Evolutionary conservation across 371 early-diverging fungal genomes (phyloP), one percentile per base, ranked within the genome.

Genomic region (Amoeboradix gromovi): DNA sequence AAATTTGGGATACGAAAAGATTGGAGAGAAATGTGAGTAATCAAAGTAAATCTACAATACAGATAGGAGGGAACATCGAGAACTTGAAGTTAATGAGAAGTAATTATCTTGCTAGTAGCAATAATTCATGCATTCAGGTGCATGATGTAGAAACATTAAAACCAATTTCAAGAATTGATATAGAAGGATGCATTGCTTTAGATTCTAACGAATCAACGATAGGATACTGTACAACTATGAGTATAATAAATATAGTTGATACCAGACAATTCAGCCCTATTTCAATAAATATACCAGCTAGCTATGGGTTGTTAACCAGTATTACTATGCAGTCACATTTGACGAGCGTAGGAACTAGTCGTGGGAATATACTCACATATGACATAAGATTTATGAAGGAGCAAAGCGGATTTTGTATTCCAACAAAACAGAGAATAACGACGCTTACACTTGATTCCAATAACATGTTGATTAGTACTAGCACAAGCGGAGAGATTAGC

Each of bases 111-210:
- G 81, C 89, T 12, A 84, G 85, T n/a, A 85, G 90, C 0, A 86
- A 86, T 71, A 87, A 87, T 72, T 91, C 92, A 17, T 80, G 80
- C 31, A 84, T 92, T 69, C 88, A 89, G 71, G 75, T 92, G n/a
- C 48, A 48, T 22, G 22, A 48, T 5, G 22, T 48, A 12, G 48
- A 48, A 48, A 22, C 48, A 12, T 48, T 48, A 48, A 48, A 48
- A 48, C 5, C 22, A 48, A 48, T 48, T 48, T 5, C 5, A 12
- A 48, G 22, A 12, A 22, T 12, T 12, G 22, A 48, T 48, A 5
- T 12, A 22, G 48, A 48, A 48, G n/a, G n/a, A n/a, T 48, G 48
- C 22, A 48, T 48, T 5, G 48, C 48, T 5, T 48, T 48, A 22
- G 12, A 48, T 5, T 22, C 5, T 12, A n/a, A n/a, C n/a, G n/a